Percentiles rank a stretch among this genome's conserved stretches.
Conservation (phyloP, 352 stramenopile genomes). For the Globisporangium sylvaticum region DNA sequence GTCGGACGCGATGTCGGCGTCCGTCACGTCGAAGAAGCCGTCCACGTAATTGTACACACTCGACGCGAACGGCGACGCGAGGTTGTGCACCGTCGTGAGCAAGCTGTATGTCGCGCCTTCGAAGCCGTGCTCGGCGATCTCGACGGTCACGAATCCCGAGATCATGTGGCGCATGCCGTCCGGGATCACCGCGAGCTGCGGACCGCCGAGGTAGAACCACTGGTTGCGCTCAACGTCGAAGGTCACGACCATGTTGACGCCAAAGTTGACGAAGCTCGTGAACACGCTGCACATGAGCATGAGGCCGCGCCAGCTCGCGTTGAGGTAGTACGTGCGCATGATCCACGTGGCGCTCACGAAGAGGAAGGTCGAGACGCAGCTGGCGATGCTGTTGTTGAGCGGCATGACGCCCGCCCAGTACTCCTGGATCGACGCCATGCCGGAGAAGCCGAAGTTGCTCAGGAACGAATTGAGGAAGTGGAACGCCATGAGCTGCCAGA, state of each 20-base stretch:
- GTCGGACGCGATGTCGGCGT: slow-evolving; percentile 56
- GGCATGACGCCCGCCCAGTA: slow-evolving; percentile 57
- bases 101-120: slow-evolving; percentile 64
- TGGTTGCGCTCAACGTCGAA: slow-evolving; percentile 59
- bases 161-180: slow-evolving; percentile 63
- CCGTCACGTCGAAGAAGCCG: slow-evolving; percentile 48
- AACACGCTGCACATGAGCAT: slow-evolving; percentile 48
- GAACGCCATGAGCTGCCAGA: slow-evolving; percentile 69
- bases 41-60: slow-evolving; percentile 56
- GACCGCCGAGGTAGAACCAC: slow-evolving; percentile 66
- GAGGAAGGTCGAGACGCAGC: slow-evolving; percentile 44
- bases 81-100: slow-evolving; percentile 63
- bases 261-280: slow-evolving; percentile 39
- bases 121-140: slow-evolving; percentile 69
- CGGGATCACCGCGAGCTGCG: slow-evolving; percentile 52
- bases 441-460: slow-evolving; percentile 47
- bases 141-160: slow-evolving; percentile 56
- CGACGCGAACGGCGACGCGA: slow-evolving; percentile 49
- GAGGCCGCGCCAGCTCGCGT: slow-evolving; percentile 52
- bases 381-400: slow-evolving; percentile 50
- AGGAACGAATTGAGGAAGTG: slow-evolving; percentile 69
- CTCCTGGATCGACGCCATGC: slow-evolving; percentile 48
- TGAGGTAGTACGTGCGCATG: slow-evolving; percentile 56
- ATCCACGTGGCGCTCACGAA: slow-evolving; percentile 50
- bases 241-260: slow-evolving; percentile 43